Evolutionary conservation across 2,329 filamentous ascomycete genomes (phyloP).

Genomic region (Amesomyces nigricolor): DNA sequence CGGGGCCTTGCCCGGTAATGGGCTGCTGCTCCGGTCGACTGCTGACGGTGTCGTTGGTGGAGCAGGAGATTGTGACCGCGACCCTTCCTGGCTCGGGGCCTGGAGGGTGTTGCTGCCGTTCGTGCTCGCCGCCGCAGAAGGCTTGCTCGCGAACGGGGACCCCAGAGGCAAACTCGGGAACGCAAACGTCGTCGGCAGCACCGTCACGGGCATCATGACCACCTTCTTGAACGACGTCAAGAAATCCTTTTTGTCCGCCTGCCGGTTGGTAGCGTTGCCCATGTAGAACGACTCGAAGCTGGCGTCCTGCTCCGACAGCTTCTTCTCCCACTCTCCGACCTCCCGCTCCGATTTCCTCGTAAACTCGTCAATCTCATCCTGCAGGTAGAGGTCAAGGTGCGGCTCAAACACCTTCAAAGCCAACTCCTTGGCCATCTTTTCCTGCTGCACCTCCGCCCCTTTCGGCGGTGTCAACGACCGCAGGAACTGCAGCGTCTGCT

Average conservation of each 20-base stretch:
- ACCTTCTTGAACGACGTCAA: conserved; percentile 96
- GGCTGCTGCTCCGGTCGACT: conserved; percentile 37
- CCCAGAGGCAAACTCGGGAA: conserved; percentile 56
- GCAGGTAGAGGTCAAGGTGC: conserved; percentile 87
- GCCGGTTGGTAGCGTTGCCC: conserved; percentile 89
- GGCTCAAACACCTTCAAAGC: conserved; percentile 76
- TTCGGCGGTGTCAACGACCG: conserved; percentile 63
- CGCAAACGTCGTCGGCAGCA: conserved; percentile 56
- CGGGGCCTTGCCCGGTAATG: conserved; percentile 57
- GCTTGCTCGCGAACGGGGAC: conserved; percentile 50
- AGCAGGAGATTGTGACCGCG: conserved; percentile 47
- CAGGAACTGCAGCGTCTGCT: conserved; percentile 75
- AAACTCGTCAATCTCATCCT: conserved; percentile 86
- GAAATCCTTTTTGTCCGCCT: conserved; percentile 95
- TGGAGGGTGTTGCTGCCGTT: conserved; percentile 30
- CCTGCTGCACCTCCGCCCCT: conserved; percentile 47
- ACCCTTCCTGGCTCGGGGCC: conserved; percentile 36
- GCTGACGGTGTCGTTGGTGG: conserved; percentile 23
- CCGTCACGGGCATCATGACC: conserved; percentile 97
- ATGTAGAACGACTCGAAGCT: conserved; percentile 91
- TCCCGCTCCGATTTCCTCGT: conserved; percentile 68
- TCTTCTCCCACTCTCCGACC: conserved; percentile 84
- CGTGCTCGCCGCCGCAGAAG: conserved; percentile 24
- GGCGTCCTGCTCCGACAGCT: conserved; percentile 84
- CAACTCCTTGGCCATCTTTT: conserved; percentile 60